Evolutionary conservation across 345 rosid species (phyloP), one percentile per base, ranked within the genome.

Genomic region (Psidium friedrichsthalianum): DNA sequence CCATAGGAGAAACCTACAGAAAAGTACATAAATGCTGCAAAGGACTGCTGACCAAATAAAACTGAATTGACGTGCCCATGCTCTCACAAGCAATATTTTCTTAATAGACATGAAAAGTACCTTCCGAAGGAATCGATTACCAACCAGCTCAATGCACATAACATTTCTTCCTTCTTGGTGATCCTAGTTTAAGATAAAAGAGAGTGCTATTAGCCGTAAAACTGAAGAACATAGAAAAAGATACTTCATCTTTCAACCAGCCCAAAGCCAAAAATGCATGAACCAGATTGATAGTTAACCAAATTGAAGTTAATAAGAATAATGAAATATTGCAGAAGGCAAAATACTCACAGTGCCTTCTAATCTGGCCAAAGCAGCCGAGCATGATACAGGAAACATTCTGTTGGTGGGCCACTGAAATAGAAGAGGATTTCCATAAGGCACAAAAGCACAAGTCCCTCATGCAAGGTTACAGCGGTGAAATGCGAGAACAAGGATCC

Each of bases 391-490:
- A 97, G 88, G 85, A 92, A 93, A 87, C 99, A 96, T 88, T 97
- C 95, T 58, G 99, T 97, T 55, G 98, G 98, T 27, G 99, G 99
- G 86, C 99, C 99, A 89, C 97, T 97, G 94, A 83, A 90, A 93
- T 36, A 87, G 76, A 86, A 85, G 83, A 87, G 51, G 56, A 20
- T 36, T 82, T 56, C 69, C 2, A 42, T 44, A 84, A 86, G 49
- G 53, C 25, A 55, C 6, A 32, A 80, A 76, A 40, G 8, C 57
- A 82, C 53, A 2, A 36, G 49, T 49, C n/a, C 82, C 6, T 15
- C 76, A 4, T 64, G 44, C 22, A 20, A 64, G 44, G 24, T 64
- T 40, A 64, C 76, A 16, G 44, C 6, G 5, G 44, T 16, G 22
- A 64, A 64, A 64, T 32, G 6, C 76, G 44, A 32, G 6, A 32